Percentiles rank a stretch among this genome's conserved stretches.
These are phyloP conservation scores for Eutrema japonicum DNA, from an alignment of 345 rosid species.

Conservation along the genomic window DNA sequence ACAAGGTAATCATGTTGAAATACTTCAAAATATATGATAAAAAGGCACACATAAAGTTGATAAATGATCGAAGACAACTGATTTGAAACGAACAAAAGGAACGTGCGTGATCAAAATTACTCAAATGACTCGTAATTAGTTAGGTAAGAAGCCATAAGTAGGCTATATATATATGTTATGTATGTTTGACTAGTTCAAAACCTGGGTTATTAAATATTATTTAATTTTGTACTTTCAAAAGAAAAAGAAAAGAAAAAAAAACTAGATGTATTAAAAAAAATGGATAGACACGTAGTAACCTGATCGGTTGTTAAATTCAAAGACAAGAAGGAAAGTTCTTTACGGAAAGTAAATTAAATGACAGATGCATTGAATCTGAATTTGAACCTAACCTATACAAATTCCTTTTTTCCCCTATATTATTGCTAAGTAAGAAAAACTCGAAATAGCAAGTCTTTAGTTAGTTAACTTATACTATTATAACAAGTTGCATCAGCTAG, in stretches of 20 bases:
- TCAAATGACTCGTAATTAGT: slow-evolving; percentile 33
- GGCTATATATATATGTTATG: neutral
- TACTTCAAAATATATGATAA: slow-evolving; percentile 16
- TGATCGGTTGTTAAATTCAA: slow-evolving; percentile 40
- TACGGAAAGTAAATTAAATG: slow-evolving; percentile 60
- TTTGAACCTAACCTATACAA: slow-evolving; percentile 46
- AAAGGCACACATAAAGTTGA: slow-evolving; percentile 29
- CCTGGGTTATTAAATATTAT: slow-evolving; percentile 22
- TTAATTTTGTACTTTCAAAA: slow-evolving; percentile 16
- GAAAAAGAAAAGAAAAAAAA: slow-evolving; percentile 7
- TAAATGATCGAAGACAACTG: slow-evolving; percentile 23
- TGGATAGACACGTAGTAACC: slow-evolving; percentile 42
- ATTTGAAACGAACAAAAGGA: slow-evolving; percentile 23
- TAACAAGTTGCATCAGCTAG: slow-evolving; percentile 7
- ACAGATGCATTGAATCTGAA: slow-evolving; percentile 60
- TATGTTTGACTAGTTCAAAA: slow-evolving; percentile 20
- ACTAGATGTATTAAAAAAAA: slow-evolving; percentile 22
- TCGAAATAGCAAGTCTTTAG: slow-evolving; percentile 37
- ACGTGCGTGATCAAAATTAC: slow-evolving; percentile 40
- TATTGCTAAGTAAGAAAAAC: slow-evolving; percentile 9
- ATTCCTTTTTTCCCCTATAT: slow-evolving; percentile 30
- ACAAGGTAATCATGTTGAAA: slow-evolving; percentile 35
- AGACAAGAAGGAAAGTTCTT: slow-evolving; percentile 49
- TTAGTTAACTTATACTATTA: slow-evolving; percentile 28
- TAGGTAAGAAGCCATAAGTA: slow-evolving; percentile 41